These are phyloP conservation scores for Talaromyces amestolkiae DNA, from an alignment of 2,329 filamentous ascomycete genomes.

Conservation along the genomic window DNA sequence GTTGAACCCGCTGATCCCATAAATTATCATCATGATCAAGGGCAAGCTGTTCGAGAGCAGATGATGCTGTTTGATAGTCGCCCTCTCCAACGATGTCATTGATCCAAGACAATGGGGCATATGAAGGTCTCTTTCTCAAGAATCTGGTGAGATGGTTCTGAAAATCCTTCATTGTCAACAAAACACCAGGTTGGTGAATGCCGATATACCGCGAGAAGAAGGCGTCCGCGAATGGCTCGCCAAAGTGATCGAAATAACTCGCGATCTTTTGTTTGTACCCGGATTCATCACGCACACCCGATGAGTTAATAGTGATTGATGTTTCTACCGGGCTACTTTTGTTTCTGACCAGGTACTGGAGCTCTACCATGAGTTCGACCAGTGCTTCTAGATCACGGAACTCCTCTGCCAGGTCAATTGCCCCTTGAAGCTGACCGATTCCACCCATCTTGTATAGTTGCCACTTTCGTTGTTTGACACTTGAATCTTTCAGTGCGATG, in stretches of 20 bases:
- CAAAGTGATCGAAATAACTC: conserved; percentile 52
- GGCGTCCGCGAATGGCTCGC: conserved; percentile 58
- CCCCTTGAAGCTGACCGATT: conserved; percentile 57
- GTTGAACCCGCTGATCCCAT: conserved; percentile 91
- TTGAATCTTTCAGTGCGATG: conserved; percentile 45
- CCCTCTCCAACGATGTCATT: conserved; percentile 79
- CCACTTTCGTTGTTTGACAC: conserved; percentile 44
- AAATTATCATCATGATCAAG: conserved; percentile 70
- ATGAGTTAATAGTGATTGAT: not conserved
- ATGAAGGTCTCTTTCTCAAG: conserved; percentile 66
- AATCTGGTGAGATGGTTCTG: conserved; percentile 73
- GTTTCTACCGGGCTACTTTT: not conserved
- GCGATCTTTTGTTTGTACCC: conserved; percentile 41
- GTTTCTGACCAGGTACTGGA: conserved; percentile 39
- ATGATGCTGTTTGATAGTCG: conserved; percentile 70
- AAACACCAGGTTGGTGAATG: conserved; percentile 61
- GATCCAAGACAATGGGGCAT: conserved; percentile 87
- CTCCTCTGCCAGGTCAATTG: conserved; percentile 61
- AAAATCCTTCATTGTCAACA: conserved; percentile 70
- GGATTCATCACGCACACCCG: conserved; percentile 29
- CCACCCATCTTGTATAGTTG: conserved; percentile 48
- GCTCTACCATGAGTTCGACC: conserved; percentile 49
- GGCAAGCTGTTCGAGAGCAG: conserved; percentile 68
- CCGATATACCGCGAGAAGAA: conserved; percentile 77
- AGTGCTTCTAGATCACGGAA: conserved; percentile 63